A percentile compares a stretch with the other conserved stretches of the same genome.
Evolutionary conservation across 2,329 filamentous ascomycete species (phyloP).

Genomic region (Didymella segeticola): DNA sequence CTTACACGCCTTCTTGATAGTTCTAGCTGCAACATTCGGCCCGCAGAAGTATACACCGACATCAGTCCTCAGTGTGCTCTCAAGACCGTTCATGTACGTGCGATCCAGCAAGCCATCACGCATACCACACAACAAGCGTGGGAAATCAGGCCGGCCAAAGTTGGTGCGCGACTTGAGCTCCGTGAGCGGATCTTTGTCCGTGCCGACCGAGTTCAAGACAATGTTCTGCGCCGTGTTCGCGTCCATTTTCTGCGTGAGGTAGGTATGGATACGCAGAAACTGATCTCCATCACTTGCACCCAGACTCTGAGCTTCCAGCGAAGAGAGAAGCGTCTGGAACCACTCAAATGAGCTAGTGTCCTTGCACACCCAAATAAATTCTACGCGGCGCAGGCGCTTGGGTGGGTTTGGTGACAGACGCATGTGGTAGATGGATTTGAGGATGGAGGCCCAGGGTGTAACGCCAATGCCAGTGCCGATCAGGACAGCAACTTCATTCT

Average conservation of each 20-base stretch:
- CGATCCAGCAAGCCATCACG: constrained; percentile 84
- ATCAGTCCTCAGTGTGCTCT: constrained; percentile 77
- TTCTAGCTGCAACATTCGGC: constrained; percentile 77
- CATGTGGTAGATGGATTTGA: constrained; percentile 98
- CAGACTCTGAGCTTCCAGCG: constrained; percentile 84
- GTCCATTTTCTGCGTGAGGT: constrained; percentile 92
- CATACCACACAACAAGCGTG: constrained; percentile 80
- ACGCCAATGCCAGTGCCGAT: constrained; percentile 88
- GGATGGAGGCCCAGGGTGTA: constrained; percentile 83
- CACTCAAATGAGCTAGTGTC: constrained; percentile 96
- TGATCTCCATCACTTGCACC: constrained; percentile 70
- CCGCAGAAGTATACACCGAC: constrained; percentile 99
- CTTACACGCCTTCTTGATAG: constrained; percentile 84
- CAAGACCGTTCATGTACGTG: constrained; percentile 82
- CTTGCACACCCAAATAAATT: constrained; percentile 99
- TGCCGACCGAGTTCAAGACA: constrained; percentile 91
- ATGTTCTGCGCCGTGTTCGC: constrained; percentile 95
- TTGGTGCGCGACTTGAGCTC: constrained; percentile 90
- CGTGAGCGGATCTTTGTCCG: constrained; percentile 86
- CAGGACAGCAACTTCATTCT: constrained; percentile 86
- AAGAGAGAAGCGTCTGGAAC: constrained; percentile 94
- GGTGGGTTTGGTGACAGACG: constrained; percentile 90
- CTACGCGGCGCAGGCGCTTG: constrained; percentile 86
- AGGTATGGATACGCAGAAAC: constrained; percentile 97
- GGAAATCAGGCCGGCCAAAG: constrained; percentile 92